These are phyloP conservation scores for Tetracladium maxilliforme DNA, from an alignment of 2,329 filamentous ascomycete genomes.

Conservation along the genomic window DNA sequence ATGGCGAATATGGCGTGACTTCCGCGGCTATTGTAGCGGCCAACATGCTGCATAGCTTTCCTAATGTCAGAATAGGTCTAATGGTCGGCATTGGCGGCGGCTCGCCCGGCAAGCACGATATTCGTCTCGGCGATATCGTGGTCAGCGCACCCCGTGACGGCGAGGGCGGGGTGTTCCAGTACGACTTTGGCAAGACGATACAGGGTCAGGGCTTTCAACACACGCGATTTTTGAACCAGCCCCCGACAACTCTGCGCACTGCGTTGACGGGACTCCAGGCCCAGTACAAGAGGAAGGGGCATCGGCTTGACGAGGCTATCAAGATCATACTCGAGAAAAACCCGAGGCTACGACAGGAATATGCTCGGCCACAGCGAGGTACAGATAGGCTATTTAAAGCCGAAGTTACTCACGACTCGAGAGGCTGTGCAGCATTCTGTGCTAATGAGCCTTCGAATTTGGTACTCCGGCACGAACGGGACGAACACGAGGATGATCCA, in stretches of 20 bases:
- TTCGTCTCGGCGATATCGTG: slow-evolving; percentile 18
- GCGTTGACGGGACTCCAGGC: slow-evolving; percentile 8
- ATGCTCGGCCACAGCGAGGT: slow-evolving; percentile 6
- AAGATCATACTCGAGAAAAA: slow-evolving; percentile 7
- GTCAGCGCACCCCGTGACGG: slow-evolving; percentile 10
- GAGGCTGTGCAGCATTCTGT: slow-evolving; percentile 5
- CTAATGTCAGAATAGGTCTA: slow-evolving; percentile 11
- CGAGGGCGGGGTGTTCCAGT: slow-evolving; percentile 14
- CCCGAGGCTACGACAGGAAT: slow-evolving; percentile 9
- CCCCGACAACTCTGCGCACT: slow-evolving; percentile 6
- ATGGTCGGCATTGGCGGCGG: slow-evolving; percentile 13
- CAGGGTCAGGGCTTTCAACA: slow-evolving; percentile 7
- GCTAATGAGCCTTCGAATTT: slow-evolving; percentile 5
- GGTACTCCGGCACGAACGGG: slow-evolving; percentile 2
- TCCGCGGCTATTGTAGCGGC: slow-evolving; percentile 15
- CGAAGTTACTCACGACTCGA: slow-evolving; percentile 2
- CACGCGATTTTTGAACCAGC: slow-evolving; percentile 4
- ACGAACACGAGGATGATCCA: slow-evolving; percentile 7
- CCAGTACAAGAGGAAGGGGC: slow-evolving; percentile 3
- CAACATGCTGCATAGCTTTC: slow-evolving; percentile 14
- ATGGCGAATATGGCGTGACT: slow-evolving; percentile 12
- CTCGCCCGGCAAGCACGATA: slow-evolving; percentile 13
- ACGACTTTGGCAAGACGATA: slow-evolving; percentile 13
- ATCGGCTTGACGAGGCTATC: slow-evolving; percentile 6
- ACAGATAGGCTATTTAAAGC: slow-evolving; percentile 12